Percentiles rank a stretch among this genome's conserved stretches.
Conservation (phyloP, 495 filamentous ascomycete genomes). For the Neurospora hispaniola region DNA sequence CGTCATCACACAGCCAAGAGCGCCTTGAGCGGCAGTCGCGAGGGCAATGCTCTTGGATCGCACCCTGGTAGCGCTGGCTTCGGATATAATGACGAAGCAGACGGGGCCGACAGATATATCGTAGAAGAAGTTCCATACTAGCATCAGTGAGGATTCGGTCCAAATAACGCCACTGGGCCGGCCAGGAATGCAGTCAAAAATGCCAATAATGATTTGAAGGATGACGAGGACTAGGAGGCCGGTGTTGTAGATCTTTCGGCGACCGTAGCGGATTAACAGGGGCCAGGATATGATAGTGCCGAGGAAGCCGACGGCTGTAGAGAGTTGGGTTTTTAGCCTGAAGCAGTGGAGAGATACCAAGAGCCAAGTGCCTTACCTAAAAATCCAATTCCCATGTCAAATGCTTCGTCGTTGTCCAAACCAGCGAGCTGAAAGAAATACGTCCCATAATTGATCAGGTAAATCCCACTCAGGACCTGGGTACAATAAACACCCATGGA, state of each 20-base stretch:
- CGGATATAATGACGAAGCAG: conserved; percentile 51
- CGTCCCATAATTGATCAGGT: conserved; percentile 47
- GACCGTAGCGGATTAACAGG: conserved; percentile 41
- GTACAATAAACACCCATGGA: conserved; percentile 38
- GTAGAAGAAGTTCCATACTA: conserved; percentile 50
- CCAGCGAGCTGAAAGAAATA: conserved; percentile 58
- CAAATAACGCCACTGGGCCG: conserved; percentile 34
- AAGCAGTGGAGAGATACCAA: neutral
- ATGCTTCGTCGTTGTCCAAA: conserved; percentile 35
- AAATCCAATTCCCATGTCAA: conserved; percentile 41
- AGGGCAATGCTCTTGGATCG: conserved; percentile 54
- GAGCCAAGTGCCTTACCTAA: conserved; percentile 21
- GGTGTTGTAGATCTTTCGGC: conserved; percentile 42
- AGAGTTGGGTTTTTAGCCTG: neutral
- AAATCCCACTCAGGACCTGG: conserved; percentile 42
- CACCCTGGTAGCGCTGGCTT: conserved; percentile 46
- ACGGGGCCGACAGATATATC: conserved; percentile 49
- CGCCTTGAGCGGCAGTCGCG: conserved; percentile 47
- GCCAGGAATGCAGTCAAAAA: conserved; percentile 43
- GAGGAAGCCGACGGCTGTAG: conserved; percentile 29
- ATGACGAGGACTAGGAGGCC: conserved; percentile 38
- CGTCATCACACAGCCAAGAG: conserved; percentile 50
- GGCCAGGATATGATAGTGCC: conserved; percentile 45
- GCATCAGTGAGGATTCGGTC: conserved; percentile 43
- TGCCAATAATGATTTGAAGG: conserved; percentile 48